Evolutionary conservation across 176 grass and related monocot species (phyloP).

Genomic region (Bolboschoenus planiculmis): DNA sequence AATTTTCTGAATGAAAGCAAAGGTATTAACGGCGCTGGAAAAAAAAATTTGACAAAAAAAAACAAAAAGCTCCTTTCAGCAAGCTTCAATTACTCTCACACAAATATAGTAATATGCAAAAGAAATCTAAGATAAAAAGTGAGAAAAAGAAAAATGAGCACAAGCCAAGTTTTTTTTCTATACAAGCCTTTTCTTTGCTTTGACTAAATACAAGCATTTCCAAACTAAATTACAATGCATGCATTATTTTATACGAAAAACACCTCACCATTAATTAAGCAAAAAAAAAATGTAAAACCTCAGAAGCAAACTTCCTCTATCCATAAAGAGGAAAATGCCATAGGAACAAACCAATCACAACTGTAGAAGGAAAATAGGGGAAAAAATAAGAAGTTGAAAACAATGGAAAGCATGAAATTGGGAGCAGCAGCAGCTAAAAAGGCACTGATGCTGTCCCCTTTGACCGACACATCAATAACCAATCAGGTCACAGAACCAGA

Average conservation of each 20-base stretch:
- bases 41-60: too few relatives aligned
- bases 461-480: conserved; percentile 8
- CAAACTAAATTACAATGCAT: conserved; percentile 19
- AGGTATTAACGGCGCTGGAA: too few relatives aligned
- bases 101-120: background rate
- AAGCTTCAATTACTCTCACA: background rate
- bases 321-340: conserved; percentile 40
- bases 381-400: conserved; percentile 28
- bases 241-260: conserved; percentile 33
- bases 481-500: background rate
- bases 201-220: conserved; percentile 33
- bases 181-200: conserved; percentile 37
- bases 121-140: background rate
- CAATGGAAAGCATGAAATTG: conserved; percentile 21
- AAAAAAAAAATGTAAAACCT: conserved; percentile 44
- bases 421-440: conserved; percentile 89
- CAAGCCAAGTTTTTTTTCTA: conserved; percentile 22
- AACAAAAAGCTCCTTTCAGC: too few relatives aligned
- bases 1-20: too few relatives aligned
- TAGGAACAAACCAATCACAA: conserved; percentile 31
- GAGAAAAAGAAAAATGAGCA: conserved; percentile 5
- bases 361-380: conserved; percentile 18
- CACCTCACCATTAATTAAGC: conserved; percentile 30
- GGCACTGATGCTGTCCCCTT: conserved; percentile 53
- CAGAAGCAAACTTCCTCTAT: conserved; percentile 62